phyloP scores from a whole-genome alignment of 768 basidiomycete genomes.

The Termitomyces sp. region DNA sequence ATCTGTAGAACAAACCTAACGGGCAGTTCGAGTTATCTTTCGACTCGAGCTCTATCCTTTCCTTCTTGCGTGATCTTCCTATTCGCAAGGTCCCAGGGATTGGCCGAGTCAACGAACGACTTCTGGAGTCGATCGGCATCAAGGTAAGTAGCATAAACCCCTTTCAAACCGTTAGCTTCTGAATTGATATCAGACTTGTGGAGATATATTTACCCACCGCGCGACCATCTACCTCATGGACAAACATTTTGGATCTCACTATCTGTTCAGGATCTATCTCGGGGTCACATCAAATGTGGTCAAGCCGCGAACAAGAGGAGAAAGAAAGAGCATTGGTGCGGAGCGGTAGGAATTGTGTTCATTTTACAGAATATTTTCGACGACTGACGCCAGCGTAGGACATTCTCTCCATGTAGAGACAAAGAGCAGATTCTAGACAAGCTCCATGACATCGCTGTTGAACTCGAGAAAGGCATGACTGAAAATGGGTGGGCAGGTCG shows the following conservation, averaged over 20 bases:
- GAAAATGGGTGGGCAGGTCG: conserved; percentile 79
- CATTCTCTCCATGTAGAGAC: conserved; percentile 66
- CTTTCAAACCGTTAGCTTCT: neutral
- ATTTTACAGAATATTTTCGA: neutral
- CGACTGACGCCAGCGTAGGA: conserved; percentile 36
- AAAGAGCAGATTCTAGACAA: conserved; percentile 65
- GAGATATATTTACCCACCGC: conserved; percentile 78
- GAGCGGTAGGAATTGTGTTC: conserved; percentile 54
- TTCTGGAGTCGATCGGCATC: conserved; percentile 83
- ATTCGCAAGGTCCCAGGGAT: conserved; percentile 88
- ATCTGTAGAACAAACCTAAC: conserved; percentile 81
- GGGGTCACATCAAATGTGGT: conserved; percentile 86
- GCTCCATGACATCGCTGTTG: conserved; percentile 74
- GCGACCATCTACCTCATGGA: conserved; percentile 77
- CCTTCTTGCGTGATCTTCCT: conserved; percentile 76
- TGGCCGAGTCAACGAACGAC: conserved; percentile 84
- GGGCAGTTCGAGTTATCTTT: conserved; percentile 81
- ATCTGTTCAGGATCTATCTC: conserved; percentile 74
- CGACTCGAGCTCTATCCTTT: conserved; percentile 52
- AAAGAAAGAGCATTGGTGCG: conserved; percentile 87
- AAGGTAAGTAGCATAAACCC: conserved; percentile 40
- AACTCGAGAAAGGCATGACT: conserved; percentile 78
- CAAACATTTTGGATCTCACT: conserved; percentile 75
- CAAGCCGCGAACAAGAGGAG: conserved; percentile 67
- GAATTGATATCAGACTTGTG: conserved; percentile 59